These are phyloP conservation scores for Calonectria henricotiae DNA, from an alignment of 2,329 filamentous ascomycete genomes.

Conservation along the genomic window DNA sequence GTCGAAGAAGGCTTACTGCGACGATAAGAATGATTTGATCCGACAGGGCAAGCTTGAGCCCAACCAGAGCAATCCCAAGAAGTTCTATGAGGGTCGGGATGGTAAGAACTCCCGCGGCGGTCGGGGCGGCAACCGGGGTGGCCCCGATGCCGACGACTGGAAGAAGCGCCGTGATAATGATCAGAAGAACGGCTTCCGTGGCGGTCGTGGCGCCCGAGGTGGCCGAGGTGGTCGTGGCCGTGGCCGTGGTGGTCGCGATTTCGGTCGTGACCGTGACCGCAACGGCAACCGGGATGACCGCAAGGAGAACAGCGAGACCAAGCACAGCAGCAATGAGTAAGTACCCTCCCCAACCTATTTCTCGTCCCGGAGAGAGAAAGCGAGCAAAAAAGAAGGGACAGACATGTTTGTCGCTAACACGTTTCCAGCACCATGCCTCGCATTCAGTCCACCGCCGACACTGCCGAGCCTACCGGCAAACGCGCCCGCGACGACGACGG, in stretches of 20 bases:
- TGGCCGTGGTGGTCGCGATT: constrained; percentile 60
- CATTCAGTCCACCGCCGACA: constrained; percentile 65
- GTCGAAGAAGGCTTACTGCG: constrained; percentile 90
- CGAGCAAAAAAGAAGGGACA: not conserved
- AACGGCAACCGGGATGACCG: constrained; percentile 34
- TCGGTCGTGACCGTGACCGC: constrained; percentile 43
- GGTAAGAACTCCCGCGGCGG: constrained; percentile 61
- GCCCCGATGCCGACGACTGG: constrained; percentile 72
- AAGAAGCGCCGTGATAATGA: constrained; percentile 76
- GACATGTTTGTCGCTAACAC: constrained; percentile 38
- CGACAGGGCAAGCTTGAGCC: constrained; percentile 79
- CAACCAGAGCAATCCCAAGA: constrained; percentile 61
- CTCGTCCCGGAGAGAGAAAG: not conserved
- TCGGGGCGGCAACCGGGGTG: constrained; percentile 58
- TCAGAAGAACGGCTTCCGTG: constrained; percentile 73
- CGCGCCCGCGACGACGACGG: constrained; percentile 71
- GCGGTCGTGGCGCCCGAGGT: constrained; percentile 63
- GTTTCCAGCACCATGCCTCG: constrained; percentile 53
- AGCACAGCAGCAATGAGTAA: constrained; percentile 53
- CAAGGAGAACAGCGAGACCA: constrained; percentile 50
- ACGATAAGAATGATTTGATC: constrained; percentile 83
- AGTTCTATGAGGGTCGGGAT: constrained; percentile 69
- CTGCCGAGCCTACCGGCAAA: constrained; percentile 64
- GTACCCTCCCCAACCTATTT: constrained; percentile 13
- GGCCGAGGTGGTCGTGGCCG: constrained; percentile 62